Evolutionary conservation across 805 yeast species (phyloP).

Genomic region (Cyberlindnera bimundalis): DNA sequence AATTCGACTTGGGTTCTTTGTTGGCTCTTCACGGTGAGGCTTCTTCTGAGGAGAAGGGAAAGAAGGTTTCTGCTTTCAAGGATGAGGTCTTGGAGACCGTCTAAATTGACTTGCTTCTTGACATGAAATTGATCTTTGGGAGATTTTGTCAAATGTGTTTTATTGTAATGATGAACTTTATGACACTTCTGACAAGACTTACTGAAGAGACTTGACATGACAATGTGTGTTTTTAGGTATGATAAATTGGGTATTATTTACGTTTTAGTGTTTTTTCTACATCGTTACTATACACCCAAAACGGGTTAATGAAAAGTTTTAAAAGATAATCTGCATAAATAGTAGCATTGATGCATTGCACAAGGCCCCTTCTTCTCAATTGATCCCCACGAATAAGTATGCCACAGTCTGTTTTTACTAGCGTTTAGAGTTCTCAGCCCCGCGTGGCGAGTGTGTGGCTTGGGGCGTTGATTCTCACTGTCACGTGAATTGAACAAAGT

Average conservation of each 20-base stretch:
- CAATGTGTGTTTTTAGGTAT: slow-evolving; percentile 7
- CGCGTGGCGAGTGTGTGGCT: slow-evolving; percentile 4
- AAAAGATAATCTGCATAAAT: background rate
- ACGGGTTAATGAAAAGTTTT: slow-evolving; percentile 3
- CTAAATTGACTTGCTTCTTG: slow-evolving; percentile 39
- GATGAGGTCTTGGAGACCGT: slow-evolving; percentile 97
- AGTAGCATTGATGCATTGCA: too few species aligned
- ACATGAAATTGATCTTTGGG: background rate
- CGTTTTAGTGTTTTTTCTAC: background rate
- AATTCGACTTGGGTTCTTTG: slow-evolving; percentile 95
- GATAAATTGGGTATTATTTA: slow-evolving; percentile 8
- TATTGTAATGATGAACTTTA: slow-evolving; percentile 1
- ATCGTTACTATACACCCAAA: background rate
- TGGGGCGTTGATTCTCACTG: background rate
- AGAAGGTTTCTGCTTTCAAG: slow-evolving; percentile 96
- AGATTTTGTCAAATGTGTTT: background rate
- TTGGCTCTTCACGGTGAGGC: slow-evolving; percentile 97
- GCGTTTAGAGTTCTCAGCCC: too few species aligned
- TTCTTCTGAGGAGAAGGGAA: slow-evolving; percentile 92
- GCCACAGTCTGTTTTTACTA: too few species aligned
- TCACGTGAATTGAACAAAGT: slow-evolving; percentile 22
- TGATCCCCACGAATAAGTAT: too few species aligned
- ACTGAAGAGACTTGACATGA: too few species aligned
- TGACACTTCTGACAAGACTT: too few species aligned
- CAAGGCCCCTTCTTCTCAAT: too few species aligned